phyloP scores from a whole-genome alignment of 2,329 filamentous ascomycete genomes.

The Aspergillus pseudoterreus region DNA sequence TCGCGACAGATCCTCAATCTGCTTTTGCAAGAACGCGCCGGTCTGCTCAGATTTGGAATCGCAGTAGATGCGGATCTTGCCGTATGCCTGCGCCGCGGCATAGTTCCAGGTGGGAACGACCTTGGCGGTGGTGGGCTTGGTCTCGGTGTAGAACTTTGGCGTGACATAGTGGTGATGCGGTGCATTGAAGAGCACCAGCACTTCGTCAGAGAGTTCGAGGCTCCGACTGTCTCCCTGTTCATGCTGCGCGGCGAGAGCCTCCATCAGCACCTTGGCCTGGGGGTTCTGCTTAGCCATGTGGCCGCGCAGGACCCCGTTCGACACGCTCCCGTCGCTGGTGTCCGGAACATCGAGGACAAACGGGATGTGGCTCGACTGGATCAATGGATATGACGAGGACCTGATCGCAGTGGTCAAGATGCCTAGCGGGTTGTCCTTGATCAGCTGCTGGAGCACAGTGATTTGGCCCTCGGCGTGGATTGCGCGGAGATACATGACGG shows the following conservation, averaged over 20 bases:
- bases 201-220: constrained; percentile 45
- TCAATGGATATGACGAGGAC: constrained; percentile 46
- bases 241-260: constrained; percentile 30
- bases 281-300: constrained; percentile 63
- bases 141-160: constrained; percentile 64
- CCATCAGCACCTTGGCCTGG: constrained; percentile 59
- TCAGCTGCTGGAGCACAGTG: constrained; percentile 45
- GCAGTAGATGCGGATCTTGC: constrained; percentile 52
- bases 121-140: constrained; percentile 62
- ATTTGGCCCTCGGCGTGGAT: constrained; percentile 2
- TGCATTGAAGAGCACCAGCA: constrained; percentile 60
- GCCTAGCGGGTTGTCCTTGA: constrained; percentile 59
- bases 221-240: background rate
- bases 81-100: constrained; percentile 61
- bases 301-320: constrained; percentile 47
- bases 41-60: constrained; percentile 47
- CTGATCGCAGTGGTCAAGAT: constrained; percentile 60
- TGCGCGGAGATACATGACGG: background rate
- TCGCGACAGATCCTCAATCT: constrained; percentile 41
- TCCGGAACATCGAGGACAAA: constrained; percentile 52
- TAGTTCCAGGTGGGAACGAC: constrained; percentile 72
- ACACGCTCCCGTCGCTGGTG: constrained; percentile 30
- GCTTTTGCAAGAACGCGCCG: constrained; percentile 46
- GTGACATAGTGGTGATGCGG: constrained; percentile 62
- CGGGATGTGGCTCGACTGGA: constrained; percentile 61